These are phyloP conservation scores for Marvania coccoides DNA, from an alignment of 139 green algal species.

Conservation along the genomic window DNA sequence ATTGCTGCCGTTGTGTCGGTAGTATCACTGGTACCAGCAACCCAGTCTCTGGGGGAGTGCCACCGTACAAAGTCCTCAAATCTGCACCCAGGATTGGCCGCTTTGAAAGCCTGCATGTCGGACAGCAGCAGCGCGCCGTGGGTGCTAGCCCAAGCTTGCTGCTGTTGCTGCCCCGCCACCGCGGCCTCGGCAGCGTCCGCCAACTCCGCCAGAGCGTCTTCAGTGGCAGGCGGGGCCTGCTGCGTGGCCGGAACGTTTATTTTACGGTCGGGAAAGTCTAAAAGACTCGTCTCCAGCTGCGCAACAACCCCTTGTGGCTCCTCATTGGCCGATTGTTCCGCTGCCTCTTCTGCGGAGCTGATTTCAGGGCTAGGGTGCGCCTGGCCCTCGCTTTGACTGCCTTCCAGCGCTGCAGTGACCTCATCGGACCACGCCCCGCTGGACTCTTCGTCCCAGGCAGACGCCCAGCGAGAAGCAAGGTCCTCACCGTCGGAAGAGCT, in stretches of 20 bases:
- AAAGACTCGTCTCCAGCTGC: constrained; percentile 16
- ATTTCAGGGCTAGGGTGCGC: background rate
- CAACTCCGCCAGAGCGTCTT: constrained; percentile 47
- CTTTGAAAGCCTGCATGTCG: constrained; percentile 93
- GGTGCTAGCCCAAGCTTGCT: background rate
- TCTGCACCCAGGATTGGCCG: constrained; percentile 70
- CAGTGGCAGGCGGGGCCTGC: constrained; percentile 31
- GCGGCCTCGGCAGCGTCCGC: constrained; percentile 27
- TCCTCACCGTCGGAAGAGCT: background rate
- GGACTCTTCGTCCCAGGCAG: background rate
- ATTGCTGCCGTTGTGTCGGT: no score
- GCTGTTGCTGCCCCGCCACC: constrained; percentile 11
- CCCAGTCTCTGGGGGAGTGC: constrained; percentile 66
- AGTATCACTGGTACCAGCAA: no score
- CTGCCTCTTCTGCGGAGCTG: background rate
- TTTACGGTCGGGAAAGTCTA: constrained; percentile 15
- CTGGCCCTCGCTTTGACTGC: background rate
- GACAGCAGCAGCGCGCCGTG: constrained; percentile 32
- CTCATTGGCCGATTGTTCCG: background rate
- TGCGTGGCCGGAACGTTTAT: constrained; percentile 31
- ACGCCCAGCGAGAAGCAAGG: background rate
- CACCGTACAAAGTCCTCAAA: constrained; percentile 83
- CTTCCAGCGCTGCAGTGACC: background rate
- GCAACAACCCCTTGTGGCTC: background rate
- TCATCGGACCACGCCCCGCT: no score